Conservation (phyloP, 2,329 filamentous ascomycete species). For the Ceratocystis colombiana region DNA sequence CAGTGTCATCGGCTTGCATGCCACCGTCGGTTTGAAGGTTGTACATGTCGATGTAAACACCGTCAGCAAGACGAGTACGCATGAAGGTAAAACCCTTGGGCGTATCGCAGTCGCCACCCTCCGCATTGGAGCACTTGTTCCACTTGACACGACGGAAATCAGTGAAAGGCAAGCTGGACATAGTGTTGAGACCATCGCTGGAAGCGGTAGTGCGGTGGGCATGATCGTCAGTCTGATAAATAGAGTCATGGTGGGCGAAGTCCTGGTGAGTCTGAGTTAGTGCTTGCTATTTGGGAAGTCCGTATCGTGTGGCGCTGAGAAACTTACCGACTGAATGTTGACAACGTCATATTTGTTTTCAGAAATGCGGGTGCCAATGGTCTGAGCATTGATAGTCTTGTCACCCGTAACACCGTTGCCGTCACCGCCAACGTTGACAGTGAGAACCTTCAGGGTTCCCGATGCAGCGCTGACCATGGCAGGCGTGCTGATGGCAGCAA, state of each 20-base stretch:
- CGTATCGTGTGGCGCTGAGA: too few species aligned
- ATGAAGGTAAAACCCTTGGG: constrained; percentile 55
- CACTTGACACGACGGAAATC: constrained; percentile 50
- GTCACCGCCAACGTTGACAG: constrained; percentile 52
- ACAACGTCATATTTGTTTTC: constrained; percentile 49
- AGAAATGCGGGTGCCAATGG: constrained; percentile 44
- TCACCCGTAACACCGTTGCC: constrained; percentile 52
- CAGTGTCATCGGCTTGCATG: constrained; percentile 41
- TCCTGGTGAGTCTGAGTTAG: constrained; percentile 33
- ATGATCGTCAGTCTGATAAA: constrained; percentile 52
- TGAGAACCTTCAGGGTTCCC: constrained; percentile 42
- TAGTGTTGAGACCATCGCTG: constrained; percentile 52
- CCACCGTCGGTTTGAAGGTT: constrained; percentile 59
- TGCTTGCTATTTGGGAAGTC: not conserved
- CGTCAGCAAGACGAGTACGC: constrained; percentile 41
- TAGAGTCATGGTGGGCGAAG: constrained; percentile 46
- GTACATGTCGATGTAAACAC: constrained; percentile 51
- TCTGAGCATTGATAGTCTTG: constrained; percentile 45
- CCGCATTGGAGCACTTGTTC: constrained; percentile 47
- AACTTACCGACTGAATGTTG: constrained; percentile 50
- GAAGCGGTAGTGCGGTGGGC: constrained; percentile 53
- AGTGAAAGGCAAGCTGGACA: constrained; percentile 49
- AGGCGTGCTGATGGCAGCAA: constrained; percentile 19
- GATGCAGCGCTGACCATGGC: constrained; percentile 21
- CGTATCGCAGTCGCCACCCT: constrained; percentile 51